Percentiles rank a stretch among this genome's conserved stretches.
These are phyloP conservation scores for Ophiosphaerella korrae DNA, from an alignment of 2,329 filamentous ascomycete species.

Conservation along the genomic window DNA sequence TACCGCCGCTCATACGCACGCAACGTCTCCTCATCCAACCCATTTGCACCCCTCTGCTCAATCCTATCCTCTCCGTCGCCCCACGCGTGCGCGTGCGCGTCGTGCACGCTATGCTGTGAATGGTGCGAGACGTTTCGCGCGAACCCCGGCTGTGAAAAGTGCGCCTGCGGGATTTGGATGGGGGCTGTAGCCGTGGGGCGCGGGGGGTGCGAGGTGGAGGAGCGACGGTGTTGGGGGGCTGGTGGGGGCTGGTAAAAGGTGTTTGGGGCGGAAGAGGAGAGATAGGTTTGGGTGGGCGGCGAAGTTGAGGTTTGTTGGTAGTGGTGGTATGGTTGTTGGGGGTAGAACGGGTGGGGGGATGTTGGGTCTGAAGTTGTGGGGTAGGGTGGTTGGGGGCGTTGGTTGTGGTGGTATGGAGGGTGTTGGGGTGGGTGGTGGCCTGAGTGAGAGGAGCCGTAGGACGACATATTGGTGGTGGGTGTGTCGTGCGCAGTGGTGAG, in stretches of 20 bases:
- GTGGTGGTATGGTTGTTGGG: conserved; percentile 15
- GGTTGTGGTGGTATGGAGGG: conserved; percentile 10
- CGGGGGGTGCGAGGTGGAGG: conserved; percentile 1
- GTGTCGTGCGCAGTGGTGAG: not conserved
- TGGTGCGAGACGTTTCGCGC: conserved; percentile 8
- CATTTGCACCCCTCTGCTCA: conserved; percentile 7
- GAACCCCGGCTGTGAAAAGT: conserved; percentile 4
- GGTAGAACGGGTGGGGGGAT: conserved; percentile 5
- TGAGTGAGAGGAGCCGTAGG: conserved; percentile 25
- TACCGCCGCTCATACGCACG: conserved; percentile 20
- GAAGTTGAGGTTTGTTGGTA: conserved; percentile 13
- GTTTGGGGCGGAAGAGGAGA: not conserved
- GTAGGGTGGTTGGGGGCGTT: conserved; percentile 9
- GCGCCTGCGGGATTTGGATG: conserved; percentile 9
- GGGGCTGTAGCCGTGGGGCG: not conserved
- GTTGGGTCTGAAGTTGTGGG: conserved; percentile 9
- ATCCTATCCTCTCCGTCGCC: conserved; percentile 10
- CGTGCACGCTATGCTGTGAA: conserved; percentile 6
- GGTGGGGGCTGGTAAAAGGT: not conserved
- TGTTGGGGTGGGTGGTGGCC: conserved; percentile 18
- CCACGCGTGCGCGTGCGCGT: conserved; percentile 14
- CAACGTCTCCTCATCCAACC: conserved; percentile 20
- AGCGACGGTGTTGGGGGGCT: not conserved
- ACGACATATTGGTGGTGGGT: conserved; percentile 20
- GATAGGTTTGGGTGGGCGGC: conserved; percentile 7